Evolutionary conservation across 257 asterid genomes (phyloP), one percentile per base, ranked within the genome.

Genomic region (Plantago major): DNA sequence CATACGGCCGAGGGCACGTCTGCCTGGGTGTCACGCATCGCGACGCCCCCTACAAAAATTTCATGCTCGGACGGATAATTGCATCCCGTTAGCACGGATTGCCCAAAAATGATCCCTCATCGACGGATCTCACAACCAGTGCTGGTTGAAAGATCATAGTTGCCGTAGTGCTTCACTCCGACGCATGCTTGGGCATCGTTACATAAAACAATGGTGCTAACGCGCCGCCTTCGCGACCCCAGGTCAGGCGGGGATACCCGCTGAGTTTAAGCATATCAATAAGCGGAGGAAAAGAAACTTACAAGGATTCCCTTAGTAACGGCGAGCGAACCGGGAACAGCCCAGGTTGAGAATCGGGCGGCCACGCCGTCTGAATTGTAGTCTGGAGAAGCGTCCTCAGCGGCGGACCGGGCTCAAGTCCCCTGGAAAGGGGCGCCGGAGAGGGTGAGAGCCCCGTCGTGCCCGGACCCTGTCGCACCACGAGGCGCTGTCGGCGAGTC

Each of bases 321-420:
- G 74, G 74, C 78, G 74, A 73, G 74, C 78, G 78, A 73, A 67
- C 77, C 73, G 67, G 70, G 72, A 70, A 70, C 18, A 70, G 74
- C 74, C 74, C 74, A 70, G 58, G 66, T 69, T 69, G 74, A 69
- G 58, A 69, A 69, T 69, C 74, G 71, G 64, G 30, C 69, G 69
- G 69, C 66, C 14, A 12, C 43, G 42, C 60, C 17, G 60, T 33
- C 40, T 3, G 40, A 33, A 33, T 33, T 33, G 40, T 33, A 33
- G 40, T 33, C 40, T 33, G 40, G 40, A 33, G 40, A 33, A 33
- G 40, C 40, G 40, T 33, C 40, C 40, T 33, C 40, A 33, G 40
- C 40, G 40, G 40, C 40, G 40, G 40, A 33, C 40, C 40, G 40
- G 40, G 40, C 40, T 33, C 40, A 33, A 33, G 40, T 33, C 40